These are phyloP conservation scores for Artemisia annua DNA, from an alignment of 129 eudicot genomes.

Conservation along the genomic window DNA sequence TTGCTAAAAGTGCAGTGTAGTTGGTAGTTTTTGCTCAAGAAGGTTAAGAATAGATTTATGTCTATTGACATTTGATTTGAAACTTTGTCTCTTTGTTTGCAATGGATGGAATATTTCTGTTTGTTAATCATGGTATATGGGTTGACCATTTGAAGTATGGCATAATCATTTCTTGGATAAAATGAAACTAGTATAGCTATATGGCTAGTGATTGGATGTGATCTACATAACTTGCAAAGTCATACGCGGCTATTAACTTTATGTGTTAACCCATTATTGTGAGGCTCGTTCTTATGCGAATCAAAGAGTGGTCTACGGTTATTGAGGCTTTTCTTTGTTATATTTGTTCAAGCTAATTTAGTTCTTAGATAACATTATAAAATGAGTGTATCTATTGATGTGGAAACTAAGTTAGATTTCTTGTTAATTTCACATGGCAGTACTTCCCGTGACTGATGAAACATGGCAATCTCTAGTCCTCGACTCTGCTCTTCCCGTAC, in stretches of 20 bases:
- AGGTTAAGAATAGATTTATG: slow-evolving; percentile 1
- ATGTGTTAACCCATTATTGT: neutral
- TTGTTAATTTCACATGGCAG: slow-evolving; percentile 38
- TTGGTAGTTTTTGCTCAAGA: neutral
- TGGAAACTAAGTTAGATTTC: neutral
- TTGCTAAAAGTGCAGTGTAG: slow-evolving; percentile 5
- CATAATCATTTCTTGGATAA: neutral
- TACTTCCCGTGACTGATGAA: slow-evolving; percentile 54
- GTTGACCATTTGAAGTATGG: neutral
- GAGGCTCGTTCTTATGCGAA: neutral
- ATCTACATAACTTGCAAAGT: neutral
- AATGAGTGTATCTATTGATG: slow-evolving; percentile 6
- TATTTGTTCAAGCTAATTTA: neutral
- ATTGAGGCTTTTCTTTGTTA: neutral
- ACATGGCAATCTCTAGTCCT: slow-evolving; percentile 72
- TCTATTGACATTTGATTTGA: neutral
- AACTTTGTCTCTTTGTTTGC: neutral
- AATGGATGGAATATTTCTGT: neutral
- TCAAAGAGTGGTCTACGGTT: neutral
- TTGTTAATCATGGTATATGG: neutral
- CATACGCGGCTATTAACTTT: neutral
- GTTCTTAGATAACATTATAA: neutral
- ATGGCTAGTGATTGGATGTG: neutral
- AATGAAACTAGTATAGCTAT: neutral
- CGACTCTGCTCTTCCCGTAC: slow-evolving; percentile 55